A percentile compares a stretch with the other conserved stretches of the same genome.
These are phyloP conservation scores for Eudorina sp. DNA, from an alignment of 139 green algal species.

Conservation along the genomic window DNA sequence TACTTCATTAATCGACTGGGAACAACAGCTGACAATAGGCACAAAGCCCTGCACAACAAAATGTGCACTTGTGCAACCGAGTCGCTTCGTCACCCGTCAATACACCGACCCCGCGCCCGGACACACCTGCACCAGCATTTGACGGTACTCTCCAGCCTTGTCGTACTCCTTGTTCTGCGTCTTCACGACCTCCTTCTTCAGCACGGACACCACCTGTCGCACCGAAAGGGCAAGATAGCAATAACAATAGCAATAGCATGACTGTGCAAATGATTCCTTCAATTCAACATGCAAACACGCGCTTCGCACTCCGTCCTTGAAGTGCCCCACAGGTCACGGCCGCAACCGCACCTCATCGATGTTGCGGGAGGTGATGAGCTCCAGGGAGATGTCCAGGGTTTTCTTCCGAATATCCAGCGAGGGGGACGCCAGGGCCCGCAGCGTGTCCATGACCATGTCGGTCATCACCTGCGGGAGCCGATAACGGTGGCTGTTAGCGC, in stretches of 20 bases:
- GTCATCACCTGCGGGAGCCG: slow-evolving; percentile 77
- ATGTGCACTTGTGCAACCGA: too few species aligned
- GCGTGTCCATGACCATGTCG: slow-evolving; percentile 97
- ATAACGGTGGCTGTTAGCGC: too few species aligned
- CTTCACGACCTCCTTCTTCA: slow-evolving; percentile 99
- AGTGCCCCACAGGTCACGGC: neutral
- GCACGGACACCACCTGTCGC: slow-evolving; percentile 86
- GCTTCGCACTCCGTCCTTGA: too few species aligned
- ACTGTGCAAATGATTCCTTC: too few species aligned
- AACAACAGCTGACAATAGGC: too few species aligned
- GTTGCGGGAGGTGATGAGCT: slow-evolving; percentile 92
- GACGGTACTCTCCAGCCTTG: slow-evolving; percentile 92
- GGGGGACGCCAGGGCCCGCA: slow-evolving; percentile 91
- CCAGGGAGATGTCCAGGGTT: slow-evolving; percentile 94
- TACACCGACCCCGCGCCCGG: too few species aligned
- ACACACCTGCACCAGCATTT: slow-evolving; percentile 92
- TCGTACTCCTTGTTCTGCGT: slow-evolving; percentile 94
- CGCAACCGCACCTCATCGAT: slow-evolving; percentile 66
- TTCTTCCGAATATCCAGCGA: slow-evolving; percentile 97
- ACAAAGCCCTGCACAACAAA: too few species aligned
- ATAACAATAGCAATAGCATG: too few species aligned
- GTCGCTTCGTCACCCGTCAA: too few species aligned
- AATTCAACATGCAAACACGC: too few species aligned
- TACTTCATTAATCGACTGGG: too few species aligned
- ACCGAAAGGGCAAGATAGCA: too few species aligned